Evolutionary conservation across 1,284 basidiomycete species (phyloP).

Genomic region (Singerocomus rubriflavus): DNA sequence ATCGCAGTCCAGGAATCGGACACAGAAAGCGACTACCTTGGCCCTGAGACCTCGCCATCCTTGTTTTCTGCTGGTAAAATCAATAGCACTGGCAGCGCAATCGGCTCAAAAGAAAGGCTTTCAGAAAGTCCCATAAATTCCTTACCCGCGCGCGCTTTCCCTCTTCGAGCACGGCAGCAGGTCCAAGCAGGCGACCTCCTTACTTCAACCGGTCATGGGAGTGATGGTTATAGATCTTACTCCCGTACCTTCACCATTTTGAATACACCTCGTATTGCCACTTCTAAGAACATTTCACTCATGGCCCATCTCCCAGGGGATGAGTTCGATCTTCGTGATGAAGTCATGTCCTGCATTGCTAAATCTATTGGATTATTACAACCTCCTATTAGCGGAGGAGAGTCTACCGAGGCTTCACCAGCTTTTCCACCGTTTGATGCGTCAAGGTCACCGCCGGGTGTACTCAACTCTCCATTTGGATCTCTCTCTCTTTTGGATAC

Average conservation of each 20-base stretch:
- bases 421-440: slow-evolving; percentile 53
- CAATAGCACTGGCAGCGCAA: slow-evolving; percentile 4
- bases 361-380: slow-evolving; percentile 97
- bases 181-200: slow-evolving; percentile 72
- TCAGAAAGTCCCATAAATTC: slow-evolving; percentile 24
- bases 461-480: slow-evolving; percentile 80
- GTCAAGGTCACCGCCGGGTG: slow-evolving; percentile 38
- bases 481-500: slow-evolving; percentile 81
- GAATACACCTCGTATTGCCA: slow-evolving; percentile 47
- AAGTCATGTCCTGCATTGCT: slow-evolving; percentile 96
- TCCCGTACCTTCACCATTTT: slow-evolving; percentile 50
- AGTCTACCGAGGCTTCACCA: slow-evolving; percentile 66
- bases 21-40: slow-evolving; percentile 57
- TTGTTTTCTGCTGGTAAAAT: slow-evolving; percentile 19
- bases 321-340: slow-evolving; percentile 87
- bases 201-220: slow-evolving; percentile 45
- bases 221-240: slow-evolving; percentile 46
- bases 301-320: slow-evolving; percentile 39
- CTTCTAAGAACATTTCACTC: slow-evolving; percentile 29
- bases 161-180: slow-evolving; percentile 39
- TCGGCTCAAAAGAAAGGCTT: slow-evolving; percentile 23
- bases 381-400: slow-evolving; percentile 64
- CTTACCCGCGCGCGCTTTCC: slow-evolving; percentile 23
- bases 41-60: slow-evolving; percentile 26
- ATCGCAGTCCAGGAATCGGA: slow-evolving; percentile 45